Evolutionary conservation across 306 rosid genomes (phyloP).

Genomic region (Betula pendula): DNA sequence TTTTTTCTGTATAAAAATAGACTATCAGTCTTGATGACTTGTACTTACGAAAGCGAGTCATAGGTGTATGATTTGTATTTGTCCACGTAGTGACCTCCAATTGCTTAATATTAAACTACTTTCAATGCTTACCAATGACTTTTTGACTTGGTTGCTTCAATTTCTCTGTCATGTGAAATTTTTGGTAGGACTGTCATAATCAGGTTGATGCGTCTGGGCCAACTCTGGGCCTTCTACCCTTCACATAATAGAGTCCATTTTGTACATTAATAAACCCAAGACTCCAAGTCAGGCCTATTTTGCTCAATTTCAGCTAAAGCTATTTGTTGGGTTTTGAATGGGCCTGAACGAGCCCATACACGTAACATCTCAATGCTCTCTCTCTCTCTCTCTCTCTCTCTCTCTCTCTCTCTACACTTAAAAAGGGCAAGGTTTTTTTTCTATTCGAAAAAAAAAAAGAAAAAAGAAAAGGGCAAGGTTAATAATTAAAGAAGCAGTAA

Average conservation of each 20-base stretch:
- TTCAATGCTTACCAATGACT: background rate
- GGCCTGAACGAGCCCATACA: background rate
- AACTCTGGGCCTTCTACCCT: background rate
- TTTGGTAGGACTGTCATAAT: background rate
- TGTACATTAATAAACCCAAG: background rate
- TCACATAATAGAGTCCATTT: background rate
- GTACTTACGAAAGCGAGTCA: background rate
- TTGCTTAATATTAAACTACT: background rate
- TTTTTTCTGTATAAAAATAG: too few relatives aligned
- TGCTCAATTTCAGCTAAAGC: background rate
- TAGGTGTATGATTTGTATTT: background rate
- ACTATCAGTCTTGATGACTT: too few relatives aligned
- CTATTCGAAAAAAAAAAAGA: too few relatives aligned
- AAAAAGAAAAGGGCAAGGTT: background rate
- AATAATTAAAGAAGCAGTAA: background rate
- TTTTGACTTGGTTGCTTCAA: background rate
- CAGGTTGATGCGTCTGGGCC: background rate
- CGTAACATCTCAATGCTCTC: background rate
- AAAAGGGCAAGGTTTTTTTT: too few relatives aligned
- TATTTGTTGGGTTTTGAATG: background rate
- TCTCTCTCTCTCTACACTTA: too few relatives aligned
- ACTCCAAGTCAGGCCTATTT: too few relatives aligned
- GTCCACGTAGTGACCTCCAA: background rate
- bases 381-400: background rate
- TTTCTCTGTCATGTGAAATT: background rate